Conservation (phyloP, 257 asterid species). For the Nicotiana otophora region DNA sequence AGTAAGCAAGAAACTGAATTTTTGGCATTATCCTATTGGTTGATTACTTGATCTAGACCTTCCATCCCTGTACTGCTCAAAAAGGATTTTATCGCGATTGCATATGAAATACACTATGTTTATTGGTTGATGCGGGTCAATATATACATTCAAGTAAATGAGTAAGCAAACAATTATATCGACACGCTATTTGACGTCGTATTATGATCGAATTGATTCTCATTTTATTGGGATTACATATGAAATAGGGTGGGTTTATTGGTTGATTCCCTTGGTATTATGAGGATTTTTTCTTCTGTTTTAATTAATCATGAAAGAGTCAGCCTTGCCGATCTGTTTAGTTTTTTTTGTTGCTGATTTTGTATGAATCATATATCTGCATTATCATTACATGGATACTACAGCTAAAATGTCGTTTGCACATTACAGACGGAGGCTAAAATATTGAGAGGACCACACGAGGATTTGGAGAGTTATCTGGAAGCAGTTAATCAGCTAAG, state of each 20-base stretch:
- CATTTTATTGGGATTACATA: not conserved
- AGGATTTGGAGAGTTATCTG: conserved; percentile 83
- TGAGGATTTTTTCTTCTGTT: not conserved
- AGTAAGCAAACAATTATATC: too few species aligned
- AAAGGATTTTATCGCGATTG: not conserved
- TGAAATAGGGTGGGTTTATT: not conserved
- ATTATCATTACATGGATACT: not conserved
- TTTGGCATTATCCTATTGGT: not conserved
- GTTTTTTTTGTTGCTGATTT: not conserved
- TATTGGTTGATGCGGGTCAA: not conserved
- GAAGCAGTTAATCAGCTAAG: conserved; percentile 84
- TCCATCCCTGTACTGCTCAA: not conserved
- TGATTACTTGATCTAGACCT: not conserved
- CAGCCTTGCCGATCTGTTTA: not conserved
- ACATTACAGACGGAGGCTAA: conserved; percentile 86
- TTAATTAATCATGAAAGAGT: not conserved
- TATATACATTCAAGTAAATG: not conserved
- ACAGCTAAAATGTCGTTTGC: not conserved
- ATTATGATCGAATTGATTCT: not conserved
- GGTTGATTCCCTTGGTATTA: not conserved
- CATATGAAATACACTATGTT: not conserved
- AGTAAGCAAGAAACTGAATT: not conserved
- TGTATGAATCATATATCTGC: not conserved
- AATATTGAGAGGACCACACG: conserved; percentile 91
- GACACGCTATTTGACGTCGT: too few species aligned